Conservation (phyloP, 495 filamentous ascomycete genomes). For the Neurospora sp. region DNA sequence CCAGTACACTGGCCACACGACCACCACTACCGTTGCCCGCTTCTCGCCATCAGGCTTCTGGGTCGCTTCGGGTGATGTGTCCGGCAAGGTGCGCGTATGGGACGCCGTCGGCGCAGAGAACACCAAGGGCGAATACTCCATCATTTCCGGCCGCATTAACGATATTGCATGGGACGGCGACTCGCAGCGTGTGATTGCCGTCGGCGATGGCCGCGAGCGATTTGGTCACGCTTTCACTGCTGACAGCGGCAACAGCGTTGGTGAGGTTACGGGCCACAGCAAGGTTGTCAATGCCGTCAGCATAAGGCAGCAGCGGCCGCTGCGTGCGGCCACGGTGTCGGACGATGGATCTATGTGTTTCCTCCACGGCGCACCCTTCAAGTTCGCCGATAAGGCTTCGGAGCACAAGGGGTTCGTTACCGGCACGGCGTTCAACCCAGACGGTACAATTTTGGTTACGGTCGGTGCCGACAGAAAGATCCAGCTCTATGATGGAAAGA, state of each 20-base stretch:
- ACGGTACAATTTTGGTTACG: constrained; percentile 72
- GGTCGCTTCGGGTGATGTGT: constrained; percentile 83
- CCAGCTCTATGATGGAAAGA: constrained; percentile 91
- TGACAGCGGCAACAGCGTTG: constrained; percentile 91
- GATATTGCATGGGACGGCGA: constrained; percentile 97
- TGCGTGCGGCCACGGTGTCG: constrained; percentile 81
- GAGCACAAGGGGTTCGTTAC: constrained; percentile 84
- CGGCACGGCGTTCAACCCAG: constrained; percentile 81
- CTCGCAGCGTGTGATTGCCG: constrained; percentile 89
- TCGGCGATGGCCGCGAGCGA: constrained; percentile 87
- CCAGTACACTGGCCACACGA: constrained; percentile 86
- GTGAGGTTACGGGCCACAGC: constrained; percentile 85
- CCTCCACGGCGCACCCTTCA: constrained; percentile 88
- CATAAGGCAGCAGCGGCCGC: constrained; percentile 77
- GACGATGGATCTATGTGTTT: constrained; percentile 87
- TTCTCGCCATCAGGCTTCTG: constrained; percentile 95
- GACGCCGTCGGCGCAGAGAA: constrained; percentile 58
- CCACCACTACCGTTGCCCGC: constrained; percentile 79
- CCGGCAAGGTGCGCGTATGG: constrained; percentile 82
- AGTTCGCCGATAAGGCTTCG: constrained; percentile 66
- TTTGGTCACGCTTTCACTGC: constrained; percentile 92
- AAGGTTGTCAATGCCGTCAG: constrained; percentile 84
- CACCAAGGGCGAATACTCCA: constrained; percentile 79
- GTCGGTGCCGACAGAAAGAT: constrained; percentile 85
- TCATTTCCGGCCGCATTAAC: constrained; percentile 90